Percentiles rank a stretch among this genome's conserved stretches.
phyloP scores from a whole-genome alignment of 129 eudicot genomes.

The Apium graveolens region DNA sequence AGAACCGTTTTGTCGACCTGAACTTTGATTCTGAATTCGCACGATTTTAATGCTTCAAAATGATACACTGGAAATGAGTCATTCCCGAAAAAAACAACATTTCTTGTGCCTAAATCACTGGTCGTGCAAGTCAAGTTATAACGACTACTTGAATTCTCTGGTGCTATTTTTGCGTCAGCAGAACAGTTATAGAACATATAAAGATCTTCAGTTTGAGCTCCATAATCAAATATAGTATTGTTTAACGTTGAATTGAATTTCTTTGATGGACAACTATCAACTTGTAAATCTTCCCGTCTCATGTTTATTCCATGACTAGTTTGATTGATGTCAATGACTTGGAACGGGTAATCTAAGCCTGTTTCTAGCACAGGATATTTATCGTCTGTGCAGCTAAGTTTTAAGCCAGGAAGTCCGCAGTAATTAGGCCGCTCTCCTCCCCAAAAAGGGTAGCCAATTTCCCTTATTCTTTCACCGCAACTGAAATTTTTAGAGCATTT shows the following conservation, averaged over 20 bases:
- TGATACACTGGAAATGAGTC: neutral
- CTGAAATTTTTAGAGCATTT: neutral
- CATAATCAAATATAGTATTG: neutral
- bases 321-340: neutral
- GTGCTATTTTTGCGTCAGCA: neutral
- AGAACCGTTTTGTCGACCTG: conserved; percentile 11
- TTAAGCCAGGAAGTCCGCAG: neutral
- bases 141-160: neutral
- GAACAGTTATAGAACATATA: neutral
- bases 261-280: neutral
- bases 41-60: neutral
- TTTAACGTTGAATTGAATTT: neutral
- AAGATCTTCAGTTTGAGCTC: neutral
- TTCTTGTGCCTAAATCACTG: neutral
- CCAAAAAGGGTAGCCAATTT: conserved; percentile 9
- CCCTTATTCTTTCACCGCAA: neutral
- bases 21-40: neutral
- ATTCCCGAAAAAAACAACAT: neutral
- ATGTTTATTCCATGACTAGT: neutral
- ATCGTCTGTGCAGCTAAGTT: neutral
- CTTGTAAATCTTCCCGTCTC: neutral
- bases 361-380: neutral
- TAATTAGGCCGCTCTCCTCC: neutral
- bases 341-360: neutral
- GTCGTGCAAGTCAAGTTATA: conserved; percentile 4